Evolutionary conservation across 169 alveolate species (phyloP).

Genomic region (Eimeria falciformis): DNA sequence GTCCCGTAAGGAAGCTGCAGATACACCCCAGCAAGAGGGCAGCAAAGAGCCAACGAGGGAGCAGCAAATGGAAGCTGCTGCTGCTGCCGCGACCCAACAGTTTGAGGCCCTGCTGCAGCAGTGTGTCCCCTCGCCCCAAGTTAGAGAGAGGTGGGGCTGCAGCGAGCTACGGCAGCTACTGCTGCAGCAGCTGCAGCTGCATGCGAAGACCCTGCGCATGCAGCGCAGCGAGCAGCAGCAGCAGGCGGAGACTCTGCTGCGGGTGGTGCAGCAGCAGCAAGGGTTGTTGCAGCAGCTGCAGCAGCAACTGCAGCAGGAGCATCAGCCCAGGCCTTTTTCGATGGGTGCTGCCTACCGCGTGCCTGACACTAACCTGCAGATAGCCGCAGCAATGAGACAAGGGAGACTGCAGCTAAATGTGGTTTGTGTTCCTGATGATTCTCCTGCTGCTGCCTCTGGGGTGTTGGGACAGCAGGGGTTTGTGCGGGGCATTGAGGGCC

Average conservation of each 20-base stretch:
- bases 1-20: not conserved
- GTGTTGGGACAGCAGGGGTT: slow-evolving; percentile 70
- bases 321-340: slow-evolving; percentile 49
- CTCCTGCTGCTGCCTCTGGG: slow-evolving; percentile 62
- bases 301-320: slow-evolving; percentile 70
- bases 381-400: slow-evolving; percentile 65
- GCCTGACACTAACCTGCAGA: slow-evolving; percentile 64
- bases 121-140: slow-evolving; percentile 8
- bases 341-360: slow-evolving; percentile 73
- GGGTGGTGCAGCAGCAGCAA: slow-evolving; percentile 70
- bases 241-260: slow-evolving; percentile 55
- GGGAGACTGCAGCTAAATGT: slow-evolving; percentile 56
- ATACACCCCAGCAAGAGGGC: not conserved
- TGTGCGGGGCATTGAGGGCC: slow-evolving; percentile 65
- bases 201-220: not conserved
- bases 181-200: slow-evolving; percentile 58
- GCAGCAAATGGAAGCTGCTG: slow-evolving; percentile 7
- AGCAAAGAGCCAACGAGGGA: not conserved
- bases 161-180: slow-evolving; percentile 27
- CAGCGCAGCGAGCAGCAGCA: slow-evolving; percentile 38
- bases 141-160: slow-evolving; percentile 42
- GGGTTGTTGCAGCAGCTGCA: slow-evolving; percentile 59
- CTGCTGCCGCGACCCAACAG: slow-evolving; percentile 2
- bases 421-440: slow-evolving; percentile 62
- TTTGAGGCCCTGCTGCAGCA: slow-evolving; percentile 30